Evolutionary conservation across 768 basidiomycete species (phyloP).

Genomic region (Mycena filopes): DNA sequence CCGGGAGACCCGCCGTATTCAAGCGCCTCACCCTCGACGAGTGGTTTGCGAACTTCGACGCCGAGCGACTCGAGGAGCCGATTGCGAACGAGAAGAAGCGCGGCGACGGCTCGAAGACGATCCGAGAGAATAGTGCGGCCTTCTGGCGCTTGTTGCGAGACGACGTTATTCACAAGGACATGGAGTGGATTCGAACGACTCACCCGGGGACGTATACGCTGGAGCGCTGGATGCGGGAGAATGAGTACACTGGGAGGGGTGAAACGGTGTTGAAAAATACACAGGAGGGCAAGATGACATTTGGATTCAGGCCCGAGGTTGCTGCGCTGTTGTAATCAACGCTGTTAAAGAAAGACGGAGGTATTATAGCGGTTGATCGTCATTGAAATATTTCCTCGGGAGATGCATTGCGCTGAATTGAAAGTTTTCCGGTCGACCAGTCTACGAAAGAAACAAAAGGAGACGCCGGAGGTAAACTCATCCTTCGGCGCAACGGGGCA

Average conservation of each 20-base stretch:
- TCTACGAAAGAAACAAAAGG: too few relatives aligned
- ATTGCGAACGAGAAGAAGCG: slow-evolving; percentile 18
- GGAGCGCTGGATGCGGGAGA: slow-evolving; percentile 46
- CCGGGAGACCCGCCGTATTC: too few relatives aligned
- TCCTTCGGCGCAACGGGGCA: too few relatives aligned
- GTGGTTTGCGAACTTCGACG: slow-evolving; percentile 15
- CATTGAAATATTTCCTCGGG: too few relatives aligned
- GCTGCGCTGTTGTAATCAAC: not conserved
- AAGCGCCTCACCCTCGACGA: too few relatives aligned
- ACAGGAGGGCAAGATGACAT: slow-evolving; percentile 8
- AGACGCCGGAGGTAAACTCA: too few relatives aligned
- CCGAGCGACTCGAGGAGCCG: slow-evolving; percentile 21
- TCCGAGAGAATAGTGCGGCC: slow-evolving; percentile 41
- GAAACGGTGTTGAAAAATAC: slow-evolving; percentile 11
- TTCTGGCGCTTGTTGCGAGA: slow-evolving; percentile 48
- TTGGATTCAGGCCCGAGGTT: not conserved
- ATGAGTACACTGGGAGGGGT: slow-evolving; percentile 36
- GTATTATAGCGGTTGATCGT: too few relatives aligned
- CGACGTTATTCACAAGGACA: slow-evolving; percentile 44
- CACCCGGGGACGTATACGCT: slow-evolving; percentile 42
- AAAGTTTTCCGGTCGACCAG: too few relatives aligned
- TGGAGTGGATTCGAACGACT: slow-evolving; percentile 44
- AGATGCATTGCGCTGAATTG: too few relatives aligned
- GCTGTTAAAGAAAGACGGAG: too few relatives aligned
- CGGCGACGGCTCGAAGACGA: slow-evolving; percentile 26